phyloP scores from a whole-genome alignment of 805 yeast genomes.

The Helenozyma baotianmanensis region DNA sequence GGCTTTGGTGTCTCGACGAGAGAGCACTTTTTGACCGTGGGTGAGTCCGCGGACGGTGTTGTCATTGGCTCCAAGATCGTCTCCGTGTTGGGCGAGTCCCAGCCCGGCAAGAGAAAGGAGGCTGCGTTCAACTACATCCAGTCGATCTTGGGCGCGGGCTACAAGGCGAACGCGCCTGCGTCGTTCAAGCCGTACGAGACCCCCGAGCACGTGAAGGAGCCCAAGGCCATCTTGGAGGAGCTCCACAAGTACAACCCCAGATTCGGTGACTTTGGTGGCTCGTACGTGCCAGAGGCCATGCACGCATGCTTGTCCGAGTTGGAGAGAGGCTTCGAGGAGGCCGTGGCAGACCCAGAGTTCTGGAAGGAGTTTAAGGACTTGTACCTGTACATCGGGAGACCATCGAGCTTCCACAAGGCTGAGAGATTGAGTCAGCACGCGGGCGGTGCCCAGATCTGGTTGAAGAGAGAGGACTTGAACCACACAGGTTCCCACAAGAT shows the following conservation, averaged over 20 bases:
- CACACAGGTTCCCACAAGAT: slow-evolving; percentile 89
- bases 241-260: slow-evolving; percentile 65
- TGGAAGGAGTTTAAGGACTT: slow-evolving; percentile 88
- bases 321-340: slow-evolving; percentile 81
- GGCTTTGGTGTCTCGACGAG: slow-evolving; percentile 97
- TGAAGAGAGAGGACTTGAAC: slow-evolving; percentile 93
- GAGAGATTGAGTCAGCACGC: slow-evolving; percentile 83
- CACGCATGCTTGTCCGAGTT: slow-evolving; percentile 87
- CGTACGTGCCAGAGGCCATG: slow-evolving; percentile 95
- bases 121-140: slow-evolving; percentile 64
- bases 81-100: slow-evolving; percentile 61
- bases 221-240: slow-evolving; percentile 45
- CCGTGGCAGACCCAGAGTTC: slow-evolving; percentile 83
- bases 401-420: slow-evolving; percentile 87
- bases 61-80: slow-evolving; percentile 91
- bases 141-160: slow-evolving; percentile 61
- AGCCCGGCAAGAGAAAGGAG: slow-evolving; percentile 54
- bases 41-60: slow-evolving; percentile 85
- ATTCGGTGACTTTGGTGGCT: slow-evolving; percentile 97
- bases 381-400: slow-evolving; percentile 94
- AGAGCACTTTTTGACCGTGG: slow-evolving; percentile 80
- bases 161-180: slow-evolving; percentile 24
- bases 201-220: slow-evolving; percentile 22
- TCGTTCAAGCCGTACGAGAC: slow-evolving; percentile 15
- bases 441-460: slow-evolving; percentile 93